A percentile compares a stretch with the other conserved stretches of the same genome.
phyloP scores from a whole-genome alignment of 768 basidiomycete species.

The Podaxis carcinomalis region DNA sequence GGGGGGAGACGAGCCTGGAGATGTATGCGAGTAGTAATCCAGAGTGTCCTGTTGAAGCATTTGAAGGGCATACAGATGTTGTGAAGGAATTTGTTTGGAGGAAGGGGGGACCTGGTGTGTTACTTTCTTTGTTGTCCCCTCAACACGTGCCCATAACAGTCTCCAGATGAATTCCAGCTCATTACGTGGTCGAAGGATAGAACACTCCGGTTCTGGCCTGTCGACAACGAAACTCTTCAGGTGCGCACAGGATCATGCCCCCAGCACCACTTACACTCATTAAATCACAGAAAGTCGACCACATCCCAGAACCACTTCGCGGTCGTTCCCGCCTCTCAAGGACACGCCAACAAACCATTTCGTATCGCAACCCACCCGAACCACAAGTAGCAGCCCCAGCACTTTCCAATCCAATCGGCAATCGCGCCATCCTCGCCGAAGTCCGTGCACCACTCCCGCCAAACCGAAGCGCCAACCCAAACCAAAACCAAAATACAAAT shows the following conservation, averaged over 20 bases:
- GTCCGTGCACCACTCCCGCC: slow-evolving; percentile 52
- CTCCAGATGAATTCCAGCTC: slow-evolving; percentile 50
- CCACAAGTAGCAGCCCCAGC: slow-evolving; percentile 32
- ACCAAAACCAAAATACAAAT: slow-evolving; percentile 14
- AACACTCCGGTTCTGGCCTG: slow-evolving; percentile 87
- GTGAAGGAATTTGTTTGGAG: slow-evolving; percentile 96
- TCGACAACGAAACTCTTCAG: slow-evolving; percentile 66
- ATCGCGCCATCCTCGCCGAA: slow-evolving; percentile 65
- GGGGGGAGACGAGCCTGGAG: slow-evolving; percentile 79
- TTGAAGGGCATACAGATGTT: slow-evolving; percentile 87
- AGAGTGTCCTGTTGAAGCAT: slow-evolving; percentile 59
- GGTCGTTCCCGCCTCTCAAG: slow-evolving; percentile 27
- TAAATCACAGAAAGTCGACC: slow-evolving; percentile 45
- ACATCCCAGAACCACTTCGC: slow-evolving; percentile 26
- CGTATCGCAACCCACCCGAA: slow-evolving; percentile 56
- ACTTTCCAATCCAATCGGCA: slow-evolving; percentile 65
- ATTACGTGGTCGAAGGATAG: slow-evolving; percentile 83
- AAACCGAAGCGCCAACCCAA: not conserved
- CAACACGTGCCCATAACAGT: not conserved
- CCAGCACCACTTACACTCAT: slow-evolving; percentile 8
- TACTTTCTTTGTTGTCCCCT: not conserved
- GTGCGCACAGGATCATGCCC: slow-evolving; percentile 28
- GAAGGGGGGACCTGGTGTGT: slow-evolving; percentile 51
- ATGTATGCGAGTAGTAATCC: slow-evolving; percentile 59
- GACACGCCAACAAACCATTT: slow-evolving; percentile 26